Base-by-base conservation (phyloP, 2,329 filamentous ascomycete genomes). In the Colletotrichum eremochloae region DNA sequence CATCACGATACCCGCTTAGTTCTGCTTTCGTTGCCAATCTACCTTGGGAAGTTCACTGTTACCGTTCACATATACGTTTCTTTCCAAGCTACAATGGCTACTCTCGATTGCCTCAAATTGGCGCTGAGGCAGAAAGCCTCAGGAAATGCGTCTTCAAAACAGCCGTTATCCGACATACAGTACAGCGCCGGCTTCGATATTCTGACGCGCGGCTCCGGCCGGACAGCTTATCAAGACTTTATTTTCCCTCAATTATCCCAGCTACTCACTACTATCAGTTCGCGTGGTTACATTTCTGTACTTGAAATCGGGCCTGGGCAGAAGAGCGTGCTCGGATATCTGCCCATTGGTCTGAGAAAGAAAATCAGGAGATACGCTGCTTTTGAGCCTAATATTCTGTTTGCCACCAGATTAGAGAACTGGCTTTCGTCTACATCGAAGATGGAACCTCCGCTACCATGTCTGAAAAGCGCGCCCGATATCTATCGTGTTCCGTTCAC, bases 251-350 rank as follows among this genome's bases (percentile, higher is more conserved):
- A 88, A 53, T 78, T 90, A 6, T 79, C 80, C 62, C 75, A 78
- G 46, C 72, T 87, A 0, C 75, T 90, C 2, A 61, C 67, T 1
- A 75, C 82, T 44, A 77, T 86, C 74, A 76, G 80, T 46, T 84
- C 84, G 7, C 82, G 81, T 40, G 62, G 7, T 36, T 58, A 76
- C 15, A 78, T 91, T 72, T 90, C 89, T 4, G 84, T 86, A 20
- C 81, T 92, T 7, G 90, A 92, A 75, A 86, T 91, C 62, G 88
- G 88, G 74, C 88, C 90, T 0, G 90, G 90, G 11, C 85, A 87
- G 0, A 82, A 84, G 77, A 91, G 83, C 75, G 75, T 92, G 8
- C 81, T 92, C 60, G 86, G 80, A 67, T 63, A 82, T 76, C 79
- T 92, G 24, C 86, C 89, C 3, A 18, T 42, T 11, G 40, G 38